Conservation (phyloP, 1,139 yeast species). For the Blastobotrys capitulatus region DNA sequence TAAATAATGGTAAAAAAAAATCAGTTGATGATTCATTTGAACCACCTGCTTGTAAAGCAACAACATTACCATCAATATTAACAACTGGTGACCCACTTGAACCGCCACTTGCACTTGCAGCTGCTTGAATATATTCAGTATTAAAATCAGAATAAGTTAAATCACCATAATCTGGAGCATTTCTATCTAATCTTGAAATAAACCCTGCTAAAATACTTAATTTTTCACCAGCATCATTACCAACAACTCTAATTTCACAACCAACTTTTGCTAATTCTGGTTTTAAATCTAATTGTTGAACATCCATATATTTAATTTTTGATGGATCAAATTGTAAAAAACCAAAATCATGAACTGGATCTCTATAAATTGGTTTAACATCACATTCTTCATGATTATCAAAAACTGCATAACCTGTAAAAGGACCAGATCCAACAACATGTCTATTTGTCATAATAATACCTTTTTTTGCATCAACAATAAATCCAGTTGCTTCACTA, state of each 20-base stretch:
- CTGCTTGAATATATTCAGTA: slow-evolving; percentile 94
- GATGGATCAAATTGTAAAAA: slow-evolving; percentile 73
- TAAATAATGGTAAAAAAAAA: slow-evolving; percentile 78
- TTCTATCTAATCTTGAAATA: slow-evolving; percentile 84
- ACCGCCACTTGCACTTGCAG: slow-evolving; percentile 94
- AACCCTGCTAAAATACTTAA: slow-evolving; percentile 84
- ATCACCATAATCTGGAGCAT: slow-evolving; percentile 91
- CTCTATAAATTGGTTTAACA: slow-evolving; percentile 55
- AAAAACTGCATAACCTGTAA: slow-evolving; percentile 83
- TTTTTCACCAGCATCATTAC: slow-evolving; percentile 96
- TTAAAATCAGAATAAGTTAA: slow-evolving; percentile 91
- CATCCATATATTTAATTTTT: slow-evolving; percentile 65
- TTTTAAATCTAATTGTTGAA: slow-evolving; percentile 58
- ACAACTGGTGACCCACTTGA: slow-evolving; percentile 96
- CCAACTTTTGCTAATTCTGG: slow-evolving; percentile 89
- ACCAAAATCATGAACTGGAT: slow-evolving; percentile 81
- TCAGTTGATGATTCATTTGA: slow-evolving; percentile 88
- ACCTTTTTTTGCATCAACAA: slow-evolving; percentile 80
- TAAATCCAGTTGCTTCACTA: slow-evolving; percentile 92
- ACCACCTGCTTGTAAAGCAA: slow-evolving; percentile 94
- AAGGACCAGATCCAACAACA: slow-evolving; percentile 94
- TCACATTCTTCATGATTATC: slow-evolving; percentile 94
- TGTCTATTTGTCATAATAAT: slow-evolving; percentile 87
- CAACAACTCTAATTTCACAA: slow-evolving; percentile 87
- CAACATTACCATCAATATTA: slow-evolving; percentile 77